Evolutionary conservation across 768 basidiomycete species (phyloP).

Genomic region (Glaciozyma martinii): DNA sequence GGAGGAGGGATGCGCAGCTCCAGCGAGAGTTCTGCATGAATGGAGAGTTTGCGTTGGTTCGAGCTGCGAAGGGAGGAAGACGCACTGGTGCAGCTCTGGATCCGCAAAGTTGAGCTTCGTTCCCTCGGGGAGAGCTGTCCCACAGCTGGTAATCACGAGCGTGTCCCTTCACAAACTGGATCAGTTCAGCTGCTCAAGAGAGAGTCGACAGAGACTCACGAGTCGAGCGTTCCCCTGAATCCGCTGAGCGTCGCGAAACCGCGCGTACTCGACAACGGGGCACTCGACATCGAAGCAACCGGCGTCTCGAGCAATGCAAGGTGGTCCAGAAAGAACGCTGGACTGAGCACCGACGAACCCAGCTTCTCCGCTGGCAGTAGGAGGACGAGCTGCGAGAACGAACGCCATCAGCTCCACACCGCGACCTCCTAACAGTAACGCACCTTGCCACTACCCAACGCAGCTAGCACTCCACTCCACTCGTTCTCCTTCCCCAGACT

Average conservation of each 20-base stretch:
- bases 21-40: slow-evolving; percentile 39
- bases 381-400: slow-evolving; percentile 57
- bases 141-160: slow-evolving; percentile 14
- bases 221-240: slow-evolving; percentile 58
- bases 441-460: slow-evolving; percentile 60
- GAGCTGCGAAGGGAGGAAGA: not conserved
- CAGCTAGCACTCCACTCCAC: slow-evolving; percentile 62
- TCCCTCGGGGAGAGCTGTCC: not conserved
- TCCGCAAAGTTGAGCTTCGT: slow-evolving; percentile 43
- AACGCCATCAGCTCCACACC: not conserved
- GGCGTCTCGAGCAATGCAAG: slow-evolving; percentile 57
- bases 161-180: not conserved
- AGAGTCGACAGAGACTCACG: slow-evolving; percentile 44
- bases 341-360: slow-evolving; percentile 52
- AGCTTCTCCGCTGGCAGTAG: slow-evolving; percentile 58
- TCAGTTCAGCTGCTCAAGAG: not conserved
- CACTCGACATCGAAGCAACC: slow-evolving; percentile 2
- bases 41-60: slow-evolving; percentile 37
- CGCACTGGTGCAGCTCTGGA: slow-evolving; percentile 42
- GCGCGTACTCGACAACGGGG: slow-evolving; percentile 29
- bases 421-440: slow-evolving; percentile 22
- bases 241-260: slow-evolving; percentile 70
- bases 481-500: slow-evolving; percentile 48
- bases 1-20: slow-evolving; percentile 42
- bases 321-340: slow-evolving; percentile 77